A percentile compares a stretch with the other conserved stretches of the same genome.
phyloP scores from a whole-genome alignment of 2,329 filamentous ascomycete species.

The Alternaria dauci region DNA sequence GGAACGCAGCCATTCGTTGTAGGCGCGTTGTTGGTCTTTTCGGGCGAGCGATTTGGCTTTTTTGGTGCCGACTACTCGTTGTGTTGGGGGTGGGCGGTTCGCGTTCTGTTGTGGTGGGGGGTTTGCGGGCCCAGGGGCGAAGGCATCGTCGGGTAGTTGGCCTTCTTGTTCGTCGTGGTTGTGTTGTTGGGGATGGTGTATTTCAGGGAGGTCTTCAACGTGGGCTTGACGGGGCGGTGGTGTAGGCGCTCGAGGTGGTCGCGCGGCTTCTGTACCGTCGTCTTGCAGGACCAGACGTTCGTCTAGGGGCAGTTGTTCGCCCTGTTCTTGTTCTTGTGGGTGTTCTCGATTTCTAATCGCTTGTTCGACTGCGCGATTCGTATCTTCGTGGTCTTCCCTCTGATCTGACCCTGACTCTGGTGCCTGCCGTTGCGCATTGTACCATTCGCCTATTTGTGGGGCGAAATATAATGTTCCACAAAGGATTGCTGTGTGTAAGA shows the following conservation, averaged over 20 bases:
- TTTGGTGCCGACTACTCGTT: constrained; percentile 56
- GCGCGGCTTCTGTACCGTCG: constrained; percentile 20
- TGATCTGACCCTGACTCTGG: constrained; percentile 15
- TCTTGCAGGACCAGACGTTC: constrained; percentile 37
- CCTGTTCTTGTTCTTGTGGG: not conserved
- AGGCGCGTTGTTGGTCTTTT: constrained; percentile 54
- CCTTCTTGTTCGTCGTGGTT: constrained; percentile 5
- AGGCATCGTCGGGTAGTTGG: constrained; percentile 22
- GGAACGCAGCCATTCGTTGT: constrained; percentile 60
- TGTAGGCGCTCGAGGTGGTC: constrained; percentile 35
- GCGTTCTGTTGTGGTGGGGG: constrained; percentile 16
- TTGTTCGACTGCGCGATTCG: not conserved
- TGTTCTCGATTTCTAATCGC: not conserved
- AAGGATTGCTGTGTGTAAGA: constrained; percentile 56
- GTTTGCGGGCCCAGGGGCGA: constrained; percentile 45
- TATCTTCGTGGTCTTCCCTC: not conserved
- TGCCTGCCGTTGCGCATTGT: constrained; percentile 34
- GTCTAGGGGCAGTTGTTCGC: constrained; percentile 34
- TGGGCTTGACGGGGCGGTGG: constrained; percentile 32
- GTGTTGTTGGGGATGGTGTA: not conserved
- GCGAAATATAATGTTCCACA: constrained; percentile 58
- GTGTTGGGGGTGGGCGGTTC: constrained; percentile 34
- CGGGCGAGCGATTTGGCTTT: constrained; percentile 60
- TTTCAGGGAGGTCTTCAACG: constrained; percentile 14
- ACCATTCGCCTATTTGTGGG: constrained; percentile 56